Evolutionary conservation across 2,329 filamentous ascomycete genomes (phyloP).

Genomic region (Cytospora leucostoma): DNA sequence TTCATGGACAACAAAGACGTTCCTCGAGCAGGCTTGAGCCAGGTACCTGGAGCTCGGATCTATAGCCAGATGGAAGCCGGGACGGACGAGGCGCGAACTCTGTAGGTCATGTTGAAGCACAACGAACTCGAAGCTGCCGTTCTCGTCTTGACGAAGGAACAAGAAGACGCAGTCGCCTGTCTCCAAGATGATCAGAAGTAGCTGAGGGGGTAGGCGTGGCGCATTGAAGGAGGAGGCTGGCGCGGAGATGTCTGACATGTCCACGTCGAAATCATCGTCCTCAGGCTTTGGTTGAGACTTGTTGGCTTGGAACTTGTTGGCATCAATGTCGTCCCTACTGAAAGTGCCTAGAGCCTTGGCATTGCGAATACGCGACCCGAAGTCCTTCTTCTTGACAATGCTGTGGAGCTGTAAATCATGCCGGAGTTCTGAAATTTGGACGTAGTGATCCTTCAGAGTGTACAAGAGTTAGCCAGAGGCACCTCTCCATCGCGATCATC

Average conservation of each 20-base stretch:
- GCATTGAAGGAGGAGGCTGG: constrained; percentile 26
- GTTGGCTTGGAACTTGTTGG: constrained; percentile 24
- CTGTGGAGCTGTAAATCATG: constrained; percentile 71
- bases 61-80: constrained; percentile 68
- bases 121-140: constrained; percentile 59
- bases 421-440: constrained; percentile 77
- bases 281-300: constrained; percentile 36
- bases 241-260: constrained; percentile 31
- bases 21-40: constrained; percentile 70
- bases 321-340: constrained; percentile 36
- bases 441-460: constrained; percentile 64
- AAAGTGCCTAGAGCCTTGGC: constrained; percentile 71
- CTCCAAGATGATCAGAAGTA: constrained; percentile 75
- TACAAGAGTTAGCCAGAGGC: constrained; percentile 26
- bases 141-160: constrained; percentile 55
- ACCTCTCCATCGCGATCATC: not conserved
- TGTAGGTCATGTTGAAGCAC: constrained; percentile 35
- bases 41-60: constrained; percentile 73
- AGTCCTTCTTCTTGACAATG: constrained; percentile 76
- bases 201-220: constrained; percentile 67
- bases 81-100: constrained; percentile 56
- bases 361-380: constrained; percentile 76
- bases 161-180: constrained; percentile 75
- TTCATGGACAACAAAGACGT: constrained; percentile 71
- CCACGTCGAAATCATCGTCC: constrained; percentile 43